Evolutionary conservation across 164 flowering plant species (phyloP), one percentile per base, ranked within the genome.

Genomic region (Berberis thunbergii): DNA sequence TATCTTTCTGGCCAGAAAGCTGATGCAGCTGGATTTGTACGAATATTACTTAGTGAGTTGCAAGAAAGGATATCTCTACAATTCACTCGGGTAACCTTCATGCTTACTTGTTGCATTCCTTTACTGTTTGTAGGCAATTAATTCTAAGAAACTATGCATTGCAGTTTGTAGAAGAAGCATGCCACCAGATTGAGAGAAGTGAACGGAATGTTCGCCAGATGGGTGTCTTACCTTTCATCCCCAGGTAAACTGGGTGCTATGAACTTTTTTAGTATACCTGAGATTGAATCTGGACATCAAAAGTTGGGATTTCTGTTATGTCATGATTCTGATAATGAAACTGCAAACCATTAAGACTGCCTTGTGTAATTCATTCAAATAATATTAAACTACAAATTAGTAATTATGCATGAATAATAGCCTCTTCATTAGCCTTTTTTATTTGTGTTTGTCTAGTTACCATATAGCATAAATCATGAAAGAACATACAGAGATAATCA

Each of bases 21-120:
- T 69, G 99, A 94, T 82, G 97, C 97, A 57, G 99, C 99, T 45
- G 99, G 96, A 64, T 94, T 86, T 85, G 99, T 95, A 48, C 97
- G 97, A 60, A 75, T 86, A 42, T 81, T 95, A 77, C 97, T 95
- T 69, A 97, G 86, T 75, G 96, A 89, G 68, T 79, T 95, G 61
- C 93, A 91, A 75, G 81, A 87, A 38, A 82, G 94, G 76, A 88
- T 95, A 57, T 89, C 99, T 42, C 71, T 75, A 72, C 94, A 81
- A 67, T 95, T 91, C 65, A 69, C 71, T 63, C 88, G 87, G 67
- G 99, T 87, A 73, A 61, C 83, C 13, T 48, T 50, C 54, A 52
- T 4, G 10, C 54, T 11, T 10, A 12, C 10, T 7, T 12, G 12
- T 9, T 50, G 12, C 8, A 52, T 4, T 12, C 4, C 4, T 52